Evolutionary conservation across 2,329 filamentous ascomycete species (phyloP), one percentile per base, ranked within the genome.

Genomic region (Colletotrichum magnum): DNA sequence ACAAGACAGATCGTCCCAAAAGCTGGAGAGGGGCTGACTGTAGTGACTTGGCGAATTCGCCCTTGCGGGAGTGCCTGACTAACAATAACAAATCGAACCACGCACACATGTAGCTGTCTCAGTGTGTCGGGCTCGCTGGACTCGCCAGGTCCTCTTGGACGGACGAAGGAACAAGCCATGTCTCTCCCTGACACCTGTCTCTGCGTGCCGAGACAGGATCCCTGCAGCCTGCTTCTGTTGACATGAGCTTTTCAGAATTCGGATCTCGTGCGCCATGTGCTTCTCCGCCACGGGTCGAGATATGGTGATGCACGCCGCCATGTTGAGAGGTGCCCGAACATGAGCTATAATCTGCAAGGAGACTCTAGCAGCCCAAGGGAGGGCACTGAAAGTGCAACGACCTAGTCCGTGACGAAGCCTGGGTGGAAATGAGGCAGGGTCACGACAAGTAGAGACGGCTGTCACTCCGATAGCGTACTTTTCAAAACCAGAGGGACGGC

Each of bases 181-280:
- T 62, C 13, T 62, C 50, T 54, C 50, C 51, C 50, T 62, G 50
- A 47, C 12, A 24, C 47, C 48, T 62, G 50, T 62, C 50, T 54
- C 39, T 62, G 13, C 32, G 51, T 62, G 36, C 59, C 59, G 59
- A 62, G 59, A 18, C 59, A 62, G n/a, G 15, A 18, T 45, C 24
- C 51, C 32, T 26, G 26, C 59, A 62, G 50, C 39, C 50, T 48
- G 18, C 45, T 62, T 62, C 2, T 62, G 9, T 36, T 36, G 32
- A 36, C 32, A 36, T 36, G 50, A 43, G 16, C 26, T n/a, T 52
- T 32, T 28, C 41, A 50, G 47, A 24, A 50, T 50, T 12, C n/a
- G 32, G 47, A 50, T 50, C 18, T 12, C 47, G 47, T n/a, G 45
- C 45, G 45, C 45, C 32, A 43, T 43, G 41, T 43, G 41, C 41